Conservation (phyloP, 345 rosid genomes). For the Rhizophora mangle region DNA sequence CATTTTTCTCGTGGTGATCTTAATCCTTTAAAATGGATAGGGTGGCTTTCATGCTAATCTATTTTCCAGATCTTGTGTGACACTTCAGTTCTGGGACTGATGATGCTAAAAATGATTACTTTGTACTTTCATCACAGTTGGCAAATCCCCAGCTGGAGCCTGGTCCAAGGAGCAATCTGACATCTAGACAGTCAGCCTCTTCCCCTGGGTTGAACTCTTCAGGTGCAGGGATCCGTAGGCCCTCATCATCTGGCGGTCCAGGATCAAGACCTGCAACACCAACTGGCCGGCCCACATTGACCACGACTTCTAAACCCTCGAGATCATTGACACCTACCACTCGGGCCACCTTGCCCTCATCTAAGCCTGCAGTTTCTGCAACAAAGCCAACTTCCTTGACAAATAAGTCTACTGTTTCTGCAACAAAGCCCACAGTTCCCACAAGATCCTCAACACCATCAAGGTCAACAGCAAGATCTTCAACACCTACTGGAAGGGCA, state of each 20-base stretch:
- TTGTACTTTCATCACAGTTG: slow-evolving; percentile 45
- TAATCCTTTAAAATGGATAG: no score
- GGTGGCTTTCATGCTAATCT: slow-evolving; percentile 8
- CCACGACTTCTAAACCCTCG: slow-evolving; percentile 50
- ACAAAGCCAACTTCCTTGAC: slow-evolving; percentile 34
- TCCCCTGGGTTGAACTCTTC: slow-evolving; percentile 75
- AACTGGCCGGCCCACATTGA: slow-evolving; percentile 62
- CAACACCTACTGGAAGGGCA: slow-evolving; percentile 82
- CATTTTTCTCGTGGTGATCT: no score
- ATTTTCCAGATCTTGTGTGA: not conserved
- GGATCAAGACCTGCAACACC: slow-evolving; percentile 94
- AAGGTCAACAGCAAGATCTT: slow-evolving; percentile 74
- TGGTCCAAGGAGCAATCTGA: slow-evolving; percentile 50
- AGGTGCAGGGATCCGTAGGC: slow-evolving; percentile 60
- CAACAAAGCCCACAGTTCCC: slow-evolving; percentile 48
- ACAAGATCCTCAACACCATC: slow-evolving; percentile 87
- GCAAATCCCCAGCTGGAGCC: slow-evolving; percentile 67
- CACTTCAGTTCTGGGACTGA: slow-evolving; percentile 18
- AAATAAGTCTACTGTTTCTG: slow-evolving; percentile 40
- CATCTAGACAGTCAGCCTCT: slow-evolving; percentile 59
- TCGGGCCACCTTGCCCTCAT: slow-evolving; percentile 60
- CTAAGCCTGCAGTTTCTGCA: slow-evolving; percentile 43
- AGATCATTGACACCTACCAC: slow-evolving; percentile 91
- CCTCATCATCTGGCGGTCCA: slow-evolving; percentile 93
- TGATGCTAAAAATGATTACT: slow-evolving; percentile 13